Evolutionary conservation across 768 basidiomycete genomes (phyloP), one percentile per base, ranked within the genome.

Genomic region (Melanogaster broomeanus): DNA sequence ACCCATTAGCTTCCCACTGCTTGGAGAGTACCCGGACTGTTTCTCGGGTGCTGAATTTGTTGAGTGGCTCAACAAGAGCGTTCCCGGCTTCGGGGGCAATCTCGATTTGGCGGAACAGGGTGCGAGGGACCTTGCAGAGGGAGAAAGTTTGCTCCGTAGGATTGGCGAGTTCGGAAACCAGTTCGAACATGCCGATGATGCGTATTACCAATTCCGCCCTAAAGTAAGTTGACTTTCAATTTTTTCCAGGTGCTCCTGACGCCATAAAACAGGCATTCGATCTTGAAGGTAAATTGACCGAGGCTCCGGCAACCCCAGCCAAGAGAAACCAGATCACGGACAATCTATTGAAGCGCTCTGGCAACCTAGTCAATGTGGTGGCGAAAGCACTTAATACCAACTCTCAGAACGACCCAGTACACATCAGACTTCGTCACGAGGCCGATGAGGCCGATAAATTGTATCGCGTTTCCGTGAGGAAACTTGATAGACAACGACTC

Each of bases 21-120:
- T 93, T 11, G 91, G 91, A 41, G 90, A 93, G 73, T 93, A 93
- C 56, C 77, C 84, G 25, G 87, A 91, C 51, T 87, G 88, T 52
- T 95, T 96, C 70, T 85, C 83, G 15, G 94, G 94, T 25, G 92
- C 93, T 37, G 93, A 96, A 57, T 87, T 97, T 56, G 88, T 87
- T 9, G 77, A 80, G 5, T 97, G 93, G 93, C 69, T 97, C 49
- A 83, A 84, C 51, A 81, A 79, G 51, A 85, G 89, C 56, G 84
- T 95, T 3, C 81, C 83, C 53, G 90, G 81, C 8, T 87, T 96
- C 55, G 85, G 80, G 16, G 89, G 87, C 18, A 87, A 78, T 65
- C 71, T 90, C 49, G 92, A 94, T 52, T 76, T 81, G 40, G 91
- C 91, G 2, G 90, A 90, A 57, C 84, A 91, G 47, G 82, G 68